These are phyloP conservation scores for Umbilicaria muhlenbergii DNA, from an alignment of 495 filamentous ascomycete genomes.

Conservation along the genomic window DNA sequence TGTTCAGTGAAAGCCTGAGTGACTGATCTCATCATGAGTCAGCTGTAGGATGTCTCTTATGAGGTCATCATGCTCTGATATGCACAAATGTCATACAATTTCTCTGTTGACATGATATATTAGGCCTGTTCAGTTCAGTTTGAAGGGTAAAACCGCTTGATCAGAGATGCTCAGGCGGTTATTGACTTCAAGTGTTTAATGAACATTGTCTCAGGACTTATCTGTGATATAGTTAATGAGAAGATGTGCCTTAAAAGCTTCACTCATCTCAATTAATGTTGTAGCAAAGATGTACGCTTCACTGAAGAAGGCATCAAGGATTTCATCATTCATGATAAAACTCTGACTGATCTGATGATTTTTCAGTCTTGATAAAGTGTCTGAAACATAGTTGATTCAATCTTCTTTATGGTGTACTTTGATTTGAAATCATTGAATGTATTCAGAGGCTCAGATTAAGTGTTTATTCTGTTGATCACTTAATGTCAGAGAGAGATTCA, in stretches of 20 bases:
- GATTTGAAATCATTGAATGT: not conserved
- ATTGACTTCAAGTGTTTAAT: not conserved
- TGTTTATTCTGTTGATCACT: not conserved
- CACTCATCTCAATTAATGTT: not conserved
- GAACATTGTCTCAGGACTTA: not conserved
- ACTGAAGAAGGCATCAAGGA: too few relatives aligned
- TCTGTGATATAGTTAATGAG: not conserved
- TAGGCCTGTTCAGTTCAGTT: not conserved
- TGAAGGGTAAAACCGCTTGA: not conserved
- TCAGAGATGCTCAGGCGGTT: not conserved
- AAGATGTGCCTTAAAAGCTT: not conserved
- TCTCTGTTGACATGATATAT: not conserved
- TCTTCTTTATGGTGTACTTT: not conserved
- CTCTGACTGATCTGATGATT: too few relatives aligned
- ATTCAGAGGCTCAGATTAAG: not conserved
- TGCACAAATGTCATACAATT: not conserved
- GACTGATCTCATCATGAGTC: not conserved
- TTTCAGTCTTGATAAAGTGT: not conserved
- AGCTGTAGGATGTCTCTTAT: constrained; percentile 2
- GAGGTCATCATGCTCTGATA: not conserved
- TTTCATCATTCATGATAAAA: too few relatives aligned
- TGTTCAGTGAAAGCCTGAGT: constrained; percentile 1
- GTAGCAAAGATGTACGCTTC: not conserved
- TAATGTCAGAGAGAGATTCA: not conserved
- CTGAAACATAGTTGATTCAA: not conserved